Evolutionary conservation across 2,329 filamentous ascomycete species (phyloP), one percentile per base, ranked within the genome.

Genomic region (Claviceps digitariae): DNA sequence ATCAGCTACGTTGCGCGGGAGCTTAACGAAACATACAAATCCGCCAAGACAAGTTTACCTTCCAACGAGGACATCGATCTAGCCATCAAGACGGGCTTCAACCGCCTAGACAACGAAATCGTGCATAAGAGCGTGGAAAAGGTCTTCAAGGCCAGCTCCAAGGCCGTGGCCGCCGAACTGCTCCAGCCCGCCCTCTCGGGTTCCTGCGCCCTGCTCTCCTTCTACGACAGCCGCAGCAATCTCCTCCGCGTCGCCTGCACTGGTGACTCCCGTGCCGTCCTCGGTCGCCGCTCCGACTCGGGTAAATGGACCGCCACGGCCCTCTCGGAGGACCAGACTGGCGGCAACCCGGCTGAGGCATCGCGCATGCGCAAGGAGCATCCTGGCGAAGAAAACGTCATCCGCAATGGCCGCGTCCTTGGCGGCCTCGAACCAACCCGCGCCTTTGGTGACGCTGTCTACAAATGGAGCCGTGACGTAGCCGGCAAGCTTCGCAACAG

Each of bases 161-260:
- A 95, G 70, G 79, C 84, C n/a, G 83, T 89, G 20, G 93, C 91
- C 2, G 91, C 93, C 4, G 90, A 97, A 69, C 76, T 95, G 7
- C 80, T 98, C 15, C 90, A 90, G 10, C 93, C 93, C 9, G 94
- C 93, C 7, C 76, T 97, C 25, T 96, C 93, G 2, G 93, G 93
- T n/a, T 97, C 94, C 1, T 98, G 93, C 66, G 94, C 93, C 43
- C 80, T 98, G 6, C 78, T 98, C 10, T 95, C 90, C 7, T 98
- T 98, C 72, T 98, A 97, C 69, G 91, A 98, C 66, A 90, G 83
- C 64, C 79, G 80, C 50, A 86, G 86, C 45, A 90, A 95, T 65
- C 82, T 93, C 43, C 77, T 98, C 17, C 83, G 90, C n/a, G 89
- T 97, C 13, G 93, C 93, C 12, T 95, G 90, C 67, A 95, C 93